These are phyloP conservation scores for Camelina laxa DNA, from an alignment of 345 rosid genomes.

Conservation along the genomic window DNA sequence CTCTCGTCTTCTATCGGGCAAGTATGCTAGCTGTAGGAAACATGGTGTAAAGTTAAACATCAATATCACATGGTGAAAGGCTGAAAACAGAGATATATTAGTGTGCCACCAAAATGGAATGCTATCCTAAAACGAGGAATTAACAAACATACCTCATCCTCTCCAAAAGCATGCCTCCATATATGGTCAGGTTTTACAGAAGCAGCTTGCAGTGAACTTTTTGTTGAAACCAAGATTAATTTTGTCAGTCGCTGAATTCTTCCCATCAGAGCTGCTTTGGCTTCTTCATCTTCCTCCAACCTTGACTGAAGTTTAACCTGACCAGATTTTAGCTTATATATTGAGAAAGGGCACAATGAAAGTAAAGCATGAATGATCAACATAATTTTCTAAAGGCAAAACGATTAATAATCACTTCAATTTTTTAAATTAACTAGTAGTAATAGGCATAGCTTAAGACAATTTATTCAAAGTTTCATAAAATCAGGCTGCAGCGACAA, in stretches of 20 bases:
- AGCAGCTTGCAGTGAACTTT: slow-evolving; percentile 75
- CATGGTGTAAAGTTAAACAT: slow-evolving; percentile 36
- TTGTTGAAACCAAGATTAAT: slow-evolving; percentile 97
- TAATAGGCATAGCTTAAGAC: slow-evolving; percentile 11
- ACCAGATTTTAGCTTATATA: slow-evolving; percentile 75
- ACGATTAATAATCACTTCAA: slow-evolving; percentile 6
- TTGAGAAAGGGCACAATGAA: slow-evolving; percentile 22
- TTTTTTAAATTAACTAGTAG: not conserved
- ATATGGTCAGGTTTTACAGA: slow-evolving; percentile 70
- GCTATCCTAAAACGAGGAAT: slow-evolving; percentile 4
- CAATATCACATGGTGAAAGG: slow-evolving; percentile 20
- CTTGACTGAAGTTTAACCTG: slow-evolving; percentile 97
- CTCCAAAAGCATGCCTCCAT: slow-evolving; percentile 71
- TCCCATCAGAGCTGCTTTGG: slow-evolving; percentile 99
- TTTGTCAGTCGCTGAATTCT: slow-evolving; percentile 96
- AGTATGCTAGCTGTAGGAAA: slow-evolving; percentile 43
- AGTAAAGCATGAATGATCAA: slow-evolving; percentile 17
- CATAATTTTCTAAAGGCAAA: not conserved
- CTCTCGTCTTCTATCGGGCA: slow-evolving; percentile 79
- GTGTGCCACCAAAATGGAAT: slow-evolving; percentile 13
- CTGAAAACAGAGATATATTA: slow-evolving; percentile 14
- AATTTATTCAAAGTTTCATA: slow-evolving; percentile 9
- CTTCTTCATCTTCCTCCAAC: slow-evolving; percentile 99
- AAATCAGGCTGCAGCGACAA: slow-evolving; percentile 12
- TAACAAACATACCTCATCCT: slow-evolving; percentile 69